Evolutionary conservation across 441 rosid genomes (phyloP).

Genomic region (Hura crepitans): DNA sequence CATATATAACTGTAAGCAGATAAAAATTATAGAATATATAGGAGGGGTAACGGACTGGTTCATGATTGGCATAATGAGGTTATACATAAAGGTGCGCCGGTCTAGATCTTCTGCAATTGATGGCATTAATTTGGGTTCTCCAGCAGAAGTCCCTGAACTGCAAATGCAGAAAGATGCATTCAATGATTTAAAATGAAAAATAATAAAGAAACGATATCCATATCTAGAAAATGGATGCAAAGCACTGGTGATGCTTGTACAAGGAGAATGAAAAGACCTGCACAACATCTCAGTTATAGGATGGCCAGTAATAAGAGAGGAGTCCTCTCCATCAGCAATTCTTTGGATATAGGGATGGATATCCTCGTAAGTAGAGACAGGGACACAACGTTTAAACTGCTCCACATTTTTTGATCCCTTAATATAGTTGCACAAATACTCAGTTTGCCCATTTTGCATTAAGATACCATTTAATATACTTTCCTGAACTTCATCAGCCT

Average conservation of each 20-base stretch:
- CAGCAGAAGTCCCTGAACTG: constrained; percentile 94
- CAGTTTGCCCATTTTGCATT: constrained; percentile 48
- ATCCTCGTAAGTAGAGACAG: constrained; percentile 65
- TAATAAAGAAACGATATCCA: no score
- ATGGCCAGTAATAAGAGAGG: constrained; percentile 63
- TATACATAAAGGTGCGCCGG: constrained; percentile 81
- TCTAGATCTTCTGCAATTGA: constrained; percentile 79
- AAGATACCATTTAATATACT: constrained; percentile 58
- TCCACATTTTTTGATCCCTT: constrained; percentile 47
- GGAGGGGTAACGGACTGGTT: constrained; percentile 50
- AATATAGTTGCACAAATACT: constrained; percentile 65
- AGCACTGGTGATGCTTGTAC: neutral
- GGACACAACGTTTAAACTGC: constrained; percentile 55
- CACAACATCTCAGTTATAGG: constrained; percentile 73
- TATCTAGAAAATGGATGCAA: neutral
- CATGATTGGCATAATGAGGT: constrained; percentile 77
- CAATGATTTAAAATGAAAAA: neutral
- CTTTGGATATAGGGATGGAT: constrained; percentile 70
- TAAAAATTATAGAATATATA: neutral
- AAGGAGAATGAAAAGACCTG: constrained; percentile 47
- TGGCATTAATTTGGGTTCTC: constrained; percentile 86
- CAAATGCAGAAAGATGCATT: constrained; percentile 24
- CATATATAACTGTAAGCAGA: neutral
- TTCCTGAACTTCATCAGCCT: constrained; percentile 61
- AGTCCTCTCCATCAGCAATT: constrained; percentile 78